Base-by-base conservation (phyloP, 177 flowering plant species). In the Vitis hybrid region DNA sequence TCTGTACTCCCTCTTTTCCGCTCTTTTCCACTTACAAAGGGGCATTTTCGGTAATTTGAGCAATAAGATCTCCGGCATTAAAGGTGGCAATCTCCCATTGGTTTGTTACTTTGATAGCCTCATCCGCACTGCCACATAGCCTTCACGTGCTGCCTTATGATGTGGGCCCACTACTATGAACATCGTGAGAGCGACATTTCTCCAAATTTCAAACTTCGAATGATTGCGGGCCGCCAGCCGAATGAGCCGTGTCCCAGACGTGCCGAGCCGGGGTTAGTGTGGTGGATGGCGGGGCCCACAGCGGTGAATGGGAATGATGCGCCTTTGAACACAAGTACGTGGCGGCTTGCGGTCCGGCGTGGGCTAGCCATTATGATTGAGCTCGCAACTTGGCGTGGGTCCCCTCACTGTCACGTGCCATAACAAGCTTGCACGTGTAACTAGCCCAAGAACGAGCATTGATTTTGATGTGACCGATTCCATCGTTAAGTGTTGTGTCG, bases 331-430 rank as follows among this genome's bases (percentile, higher is more conserved):
- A 60, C 56, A 67, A 65, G 70, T 58, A 67, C 70, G 66, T 74
- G 73, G 76, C 78, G 81, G 78, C 75, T 74, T 62, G 60, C 67
- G 73, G 78, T 78, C 78, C 68, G 78, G 81, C 81, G 71, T 75
- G 78, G 78, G 78, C 71, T 75, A 78, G 75, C 78, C 73, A 64
- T 68, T 69, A 78, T 78, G 67, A 78, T 78, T 75, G 50, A 40
- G 68, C 74, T 71, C 70, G 66, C 75, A 77, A 63, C 63, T 76
- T 72, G 75, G n/a, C 30, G 62, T 59, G 63, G 76, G 73, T 45
- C 59, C 58, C 34, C 30, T 26, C 30, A 4, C 54, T 15, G 15
- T 57, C 56, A 54, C 32, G 45, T 59, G 60, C 60, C 60, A 19
- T 9, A 5, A 57, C 23, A 57, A 2, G 60, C 30, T 18, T 7